These are phyloP conservation scores for Flaveria brownii DNA, from an alignment of 129 eudicot genomes.

Conservation along the genomic window DNA sequence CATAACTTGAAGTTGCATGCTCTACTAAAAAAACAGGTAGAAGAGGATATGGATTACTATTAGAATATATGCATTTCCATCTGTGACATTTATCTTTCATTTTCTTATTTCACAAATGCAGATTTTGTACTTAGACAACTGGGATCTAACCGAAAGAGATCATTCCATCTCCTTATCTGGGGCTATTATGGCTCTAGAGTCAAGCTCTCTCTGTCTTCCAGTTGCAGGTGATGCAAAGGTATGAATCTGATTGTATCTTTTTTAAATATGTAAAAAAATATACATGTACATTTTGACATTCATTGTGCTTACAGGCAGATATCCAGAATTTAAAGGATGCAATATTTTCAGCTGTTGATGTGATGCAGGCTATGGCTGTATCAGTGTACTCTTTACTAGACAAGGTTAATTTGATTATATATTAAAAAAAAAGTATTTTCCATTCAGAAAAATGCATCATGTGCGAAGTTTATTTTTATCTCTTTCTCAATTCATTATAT, in stretches of 20 bases:
- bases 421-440: background rate
- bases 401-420: slow-evolving; percentile 43
- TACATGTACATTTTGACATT: background rate
- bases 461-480: background rate
- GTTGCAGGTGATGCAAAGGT: slow-evolving; percentile 44
- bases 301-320: slow-evolving; percentile 58
- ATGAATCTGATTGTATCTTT: background rate
- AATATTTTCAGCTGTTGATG: slow-evolving; percentile 70
- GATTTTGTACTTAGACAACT: slow-evolving; percentile 34
- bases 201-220: slow-evolving; percentile 43
- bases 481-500: background rate
- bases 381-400: slow-evolving; percentile 57
- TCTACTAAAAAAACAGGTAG: slow-evolving; percentile 36
- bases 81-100: too few relatives aligned
- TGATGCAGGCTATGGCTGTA: slow-evolving; percentile 66
- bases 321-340: slow-evolving; percentile 60
- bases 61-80: too few relatives aligned
- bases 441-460: background rate
- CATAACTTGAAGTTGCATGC: slow-evolving; percentile 34
- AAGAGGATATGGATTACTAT: background rate
- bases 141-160: slow-evolving; percentile 34
- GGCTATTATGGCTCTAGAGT: slow-evolving; percentile 32
- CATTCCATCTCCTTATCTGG: slow-evolving; percentile 35
- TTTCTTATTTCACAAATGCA: background rate
- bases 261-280: background rate